Conservation (phyloP, 2,329 filamentous ascomycete genomes). For the Pseudocercospora fijiensis region DNA sequence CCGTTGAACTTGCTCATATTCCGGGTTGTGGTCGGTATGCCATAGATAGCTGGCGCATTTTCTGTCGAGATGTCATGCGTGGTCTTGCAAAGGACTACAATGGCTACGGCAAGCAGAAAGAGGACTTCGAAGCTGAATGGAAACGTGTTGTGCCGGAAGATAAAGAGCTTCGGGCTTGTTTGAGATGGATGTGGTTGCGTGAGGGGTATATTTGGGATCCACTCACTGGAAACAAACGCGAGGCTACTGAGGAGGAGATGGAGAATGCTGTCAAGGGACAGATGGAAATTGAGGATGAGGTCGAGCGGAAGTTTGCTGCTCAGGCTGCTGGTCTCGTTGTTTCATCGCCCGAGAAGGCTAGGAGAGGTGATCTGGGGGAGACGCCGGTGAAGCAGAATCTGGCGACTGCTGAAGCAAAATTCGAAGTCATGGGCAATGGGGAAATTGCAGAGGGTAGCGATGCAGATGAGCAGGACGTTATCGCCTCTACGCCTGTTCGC, state of each 20-base stretch:
- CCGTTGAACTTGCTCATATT: slow-evolving; percentile 84
- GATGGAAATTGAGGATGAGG: slow-evolving; percentile 45
- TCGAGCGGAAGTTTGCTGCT: slow-evolving; percentile 32
- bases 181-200: slow-evolving; percentile 89
- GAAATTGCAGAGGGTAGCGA: not conserved
- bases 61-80: slow-evolving; percentile 77
- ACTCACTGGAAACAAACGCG: slow-evolving; percentile 61
- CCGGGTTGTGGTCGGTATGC: slow-evolving; percentile 76
- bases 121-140: slow-evolving; percentile 78
- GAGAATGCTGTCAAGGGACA: slow-evolving; percentile 58
- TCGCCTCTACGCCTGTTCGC: not conserved
- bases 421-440: not conserved
- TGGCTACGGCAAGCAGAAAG: slow-evolving; percentile 50
- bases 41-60: slow-evolving; percentile 88
- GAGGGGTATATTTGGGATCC: slow-evolving; percentile 83
- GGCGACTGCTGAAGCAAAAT: not conserved
- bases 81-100: slow-evolving; percentile 66
- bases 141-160: slow-evolving; percentile 79
- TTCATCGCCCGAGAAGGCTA: slow-evolving; percentile 13
- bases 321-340: slow-evolving; percentile 20
- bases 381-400: not conserved
- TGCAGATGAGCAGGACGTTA: not conserved
- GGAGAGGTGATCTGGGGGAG: slow-evolving; percentile 11
- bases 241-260: slow-evolving; percentile 55
- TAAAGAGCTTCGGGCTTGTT: slow-evolving; percentile 83